Evolutionary conservation across 2,329 filamentous ascomycete genomes (phyloP).

Genomic region (Leptodontidium sp.): DNA sequence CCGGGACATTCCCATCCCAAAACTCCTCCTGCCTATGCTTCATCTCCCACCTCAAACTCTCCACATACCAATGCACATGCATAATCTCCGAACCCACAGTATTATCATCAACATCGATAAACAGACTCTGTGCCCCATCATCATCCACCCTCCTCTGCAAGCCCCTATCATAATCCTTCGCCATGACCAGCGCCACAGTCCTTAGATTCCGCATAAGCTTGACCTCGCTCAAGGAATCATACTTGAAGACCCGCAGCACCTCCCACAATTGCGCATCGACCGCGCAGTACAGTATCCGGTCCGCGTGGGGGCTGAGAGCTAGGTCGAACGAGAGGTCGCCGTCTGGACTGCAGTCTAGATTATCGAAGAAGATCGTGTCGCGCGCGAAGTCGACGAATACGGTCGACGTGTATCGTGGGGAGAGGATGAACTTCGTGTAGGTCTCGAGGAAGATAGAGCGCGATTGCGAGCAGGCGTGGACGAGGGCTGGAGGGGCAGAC

Average conservation of each 20-base stretch:
- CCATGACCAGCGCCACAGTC: slow-evolving; percentile 40
- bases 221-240: slow-evolving; percentile 39
- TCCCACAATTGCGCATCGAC: slow-evolving; percentile 43
- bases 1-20: slow-evolving; percentile 31
- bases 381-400: slow-evolving; percentile 40
- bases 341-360: slow-evolving; percentile 40
- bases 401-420: slow-evolving; percentile 35
- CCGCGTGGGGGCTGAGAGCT: slow-evolving; percentile 33
- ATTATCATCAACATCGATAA: slow-evolving; percentile 31
- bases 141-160: slow-evolving; percentile 21
- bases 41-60: slow-evolving; percentile 36
- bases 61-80: slow-evolving; percentile 39
- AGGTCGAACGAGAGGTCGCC: slow-evolving; percentile 43
- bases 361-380: slow-evolving; percentile 44
- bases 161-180: slow-evolving; percentile 31
- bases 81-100: slow-evolving; percentile 35
- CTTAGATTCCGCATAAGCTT: slow-evolving; percentile 36
- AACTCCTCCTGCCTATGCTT: slow-evolving; percentile 29
- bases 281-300: slow-evolving; percentile 37
- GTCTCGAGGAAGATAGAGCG: slow-evolving; percentile 36
- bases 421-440: slow-evolving; percentile 39
- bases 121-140: slow-evolving; percentile 25
- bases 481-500: slow-evolving; percentile 30
- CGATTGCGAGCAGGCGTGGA: slow-evolving; percentile 38
- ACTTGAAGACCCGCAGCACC: slow-evolving; percentile 40